These are phyloP conservation scores for Pichia sp. DNA, from an alignment of 1,139 yeast genomes.

Conservation along the genomic window DNA sequence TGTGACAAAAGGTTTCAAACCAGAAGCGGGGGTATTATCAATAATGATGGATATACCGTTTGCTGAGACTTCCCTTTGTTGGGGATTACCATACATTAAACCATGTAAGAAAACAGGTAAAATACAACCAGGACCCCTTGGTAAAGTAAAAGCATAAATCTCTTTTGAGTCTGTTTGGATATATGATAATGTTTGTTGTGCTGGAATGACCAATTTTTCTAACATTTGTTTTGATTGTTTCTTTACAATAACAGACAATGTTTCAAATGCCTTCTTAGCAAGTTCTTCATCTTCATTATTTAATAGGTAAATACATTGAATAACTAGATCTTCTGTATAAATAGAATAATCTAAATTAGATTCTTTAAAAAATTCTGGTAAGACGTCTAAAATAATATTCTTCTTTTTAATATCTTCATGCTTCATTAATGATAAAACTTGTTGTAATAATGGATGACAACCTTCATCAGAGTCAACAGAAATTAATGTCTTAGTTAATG, in stretches of 20 bases:
- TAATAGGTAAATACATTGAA: constrained; percentile 62
- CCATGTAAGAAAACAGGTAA: constrained; percentile 93
- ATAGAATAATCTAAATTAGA: constrained; percentile 66
- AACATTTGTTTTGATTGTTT: constrained; percentile 69
- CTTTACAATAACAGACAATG: constrained; percentile 61
- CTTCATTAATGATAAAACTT: constrained; percentile 67
- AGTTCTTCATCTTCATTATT: constrained; percentile 64
- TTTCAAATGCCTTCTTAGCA: constrained; percentile 63
- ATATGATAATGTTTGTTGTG: constrained; percentile 63
- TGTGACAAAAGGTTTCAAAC: constrained; percentile 84
- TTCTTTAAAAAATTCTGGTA: constrained; percentile 63
- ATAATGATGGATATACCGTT: constrained; percentile 84
- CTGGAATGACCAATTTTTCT: constrained; percentile 72
- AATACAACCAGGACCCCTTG: constrained; percentile 83
- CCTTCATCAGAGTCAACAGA: constrained; percentile 79
- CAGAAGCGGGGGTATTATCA: constrained; percentile 75
- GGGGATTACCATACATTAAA: constrained; percentile 84
- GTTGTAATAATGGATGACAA: constrained; percentile 78
- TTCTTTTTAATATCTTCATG: constrained; percentile 68
- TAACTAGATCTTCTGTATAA: constrained; percentile 71
- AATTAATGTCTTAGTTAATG: constrained; percentile 63
- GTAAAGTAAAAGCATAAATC: constrained; percentile 68
- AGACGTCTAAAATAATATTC: constrained; percentile 59
- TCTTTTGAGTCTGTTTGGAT: constrained; percentile 63
- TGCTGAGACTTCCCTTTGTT: constrained; percentile 82